Base-by-base conservation (phyloP, 495 filamentous ascomycete genomes). In the Talaromyces proteolyticus region DNA sequence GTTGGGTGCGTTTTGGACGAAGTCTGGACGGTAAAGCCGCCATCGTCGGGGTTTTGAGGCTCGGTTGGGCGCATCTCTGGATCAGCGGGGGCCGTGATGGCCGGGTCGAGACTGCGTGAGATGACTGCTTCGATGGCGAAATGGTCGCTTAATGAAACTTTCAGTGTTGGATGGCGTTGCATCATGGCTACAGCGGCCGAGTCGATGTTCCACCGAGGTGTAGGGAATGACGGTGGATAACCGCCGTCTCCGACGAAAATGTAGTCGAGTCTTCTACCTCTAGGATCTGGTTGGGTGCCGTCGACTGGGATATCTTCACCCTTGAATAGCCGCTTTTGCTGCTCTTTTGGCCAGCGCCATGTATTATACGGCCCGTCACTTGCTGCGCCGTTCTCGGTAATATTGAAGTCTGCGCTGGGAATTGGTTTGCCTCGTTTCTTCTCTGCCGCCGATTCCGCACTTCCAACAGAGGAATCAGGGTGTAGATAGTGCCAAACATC, bases 251-350 rank as follows among this genome's bases (percentile, higher is more conserved):
- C 73, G 37, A 86, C 72, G 61, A 98, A 98, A 54, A 97, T 87
- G 68, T 97, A 98, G 67, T 98, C 94, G n/a, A 97, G 75, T 17
- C 93, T 73, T 63, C 95, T 91, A 5, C 85, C 94, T 22, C 73
- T 70, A 3, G 80, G 81, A 63, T 96, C 91, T 4, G 68, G 61
- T 1, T 72, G 80, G 29, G 85, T 74, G 0, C 75, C 67, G 16
- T 89, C 72, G 0, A 88, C 65, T 3, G 57, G 53, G 6, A 77
- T 61, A 6, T 80, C 75, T 37, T 79, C 65, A 14, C 84, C 84
- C 57, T 77, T 81, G 16, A 70, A 67, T 0, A 91, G 70, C 12
- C 69, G 66, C 47, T 82, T 82, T 44, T 70, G 75, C 50, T 79
- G 77, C 29, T 65, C 62, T 60, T 87, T 80, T 20, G 81, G 65